These are phyloP conservation scores for Sungouiozyma ichnusensis DNA, from an alignment of 805 yeast genomes.

Conservation along the genomic window DNA sequence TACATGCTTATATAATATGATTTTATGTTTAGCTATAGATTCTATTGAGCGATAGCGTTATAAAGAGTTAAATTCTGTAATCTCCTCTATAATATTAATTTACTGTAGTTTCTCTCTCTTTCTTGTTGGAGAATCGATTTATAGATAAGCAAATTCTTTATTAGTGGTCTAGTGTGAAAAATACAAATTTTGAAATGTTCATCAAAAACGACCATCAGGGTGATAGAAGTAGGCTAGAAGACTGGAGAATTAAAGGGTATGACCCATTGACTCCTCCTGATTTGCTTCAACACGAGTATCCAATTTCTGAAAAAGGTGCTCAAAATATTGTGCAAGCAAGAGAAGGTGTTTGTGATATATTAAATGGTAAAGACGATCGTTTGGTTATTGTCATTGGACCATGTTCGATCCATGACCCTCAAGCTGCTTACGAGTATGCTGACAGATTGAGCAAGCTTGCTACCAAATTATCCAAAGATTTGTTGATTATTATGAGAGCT, in stretches of 20 bases:
- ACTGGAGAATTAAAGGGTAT: slow-evolving; percentile 77
- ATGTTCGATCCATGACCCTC: slow-evolving; percentile 92
- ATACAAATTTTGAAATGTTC: slow-evolving; percentile 52
- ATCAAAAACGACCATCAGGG: slow-evolving; percentile 76
- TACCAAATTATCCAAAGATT: slow-evolving; percentile 58
- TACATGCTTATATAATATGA: not conserved
- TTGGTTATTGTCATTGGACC: slow-evolving; percentile 89
- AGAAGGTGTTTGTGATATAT: slow-evolving; percentile 57
- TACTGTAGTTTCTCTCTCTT: too few species aligned
- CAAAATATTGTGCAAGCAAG: slow-evolving; percentile 66
- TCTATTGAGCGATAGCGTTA: too few species aligned
- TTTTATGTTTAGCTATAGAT: too few species aligned
- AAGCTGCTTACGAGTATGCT: slow-evolving; percentile 85
- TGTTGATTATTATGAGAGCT: slow-evolving; percentile 91
- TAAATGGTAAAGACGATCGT: slow-evolving; percentile 79
- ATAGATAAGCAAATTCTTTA: too few species aligned
- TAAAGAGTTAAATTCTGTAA: too few species aligned
- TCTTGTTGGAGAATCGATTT: too few species aligned
- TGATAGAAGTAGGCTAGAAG: slow-evolving; percentile 68
- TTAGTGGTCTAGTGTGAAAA: too few species aligned
- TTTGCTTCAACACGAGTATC: slow-evolving; percentile 76
- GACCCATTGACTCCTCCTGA: slow-evolving; percentile 96
- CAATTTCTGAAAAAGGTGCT: slow-evolving; percentile 49
- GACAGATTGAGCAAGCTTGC: slow-evolving; percentile 47
- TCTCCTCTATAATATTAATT: too few species aligned